Evolutionary conservation across 2,329 filamentous ascomycete species (phyloP).

Genomic region (Aureobasidium subglaciale): DNA sequence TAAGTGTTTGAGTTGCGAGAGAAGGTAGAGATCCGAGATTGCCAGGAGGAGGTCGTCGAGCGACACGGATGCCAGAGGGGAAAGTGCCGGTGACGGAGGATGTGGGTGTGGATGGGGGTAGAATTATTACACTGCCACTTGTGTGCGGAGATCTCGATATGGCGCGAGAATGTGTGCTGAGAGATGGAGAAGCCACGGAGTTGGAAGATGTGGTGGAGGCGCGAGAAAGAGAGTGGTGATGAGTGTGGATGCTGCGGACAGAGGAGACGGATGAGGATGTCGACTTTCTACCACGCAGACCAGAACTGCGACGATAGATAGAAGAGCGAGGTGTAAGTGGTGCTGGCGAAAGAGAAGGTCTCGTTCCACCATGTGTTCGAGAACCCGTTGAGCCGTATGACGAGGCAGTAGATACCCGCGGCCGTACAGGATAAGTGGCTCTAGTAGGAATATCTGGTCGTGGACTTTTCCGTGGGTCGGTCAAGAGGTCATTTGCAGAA

Average conservation of each 20-base stretch:
- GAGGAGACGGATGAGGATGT: conserved; percentile 94
- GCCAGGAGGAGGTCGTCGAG: conserved; percentile 26
- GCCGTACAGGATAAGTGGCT: conserved; percentile 34
- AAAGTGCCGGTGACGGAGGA: conserved; percentile 49
- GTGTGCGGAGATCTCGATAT: conserved; percentile 13
- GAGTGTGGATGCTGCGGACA: conserved; percentile 80
- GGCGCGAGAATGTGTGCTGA: conserved; percentile 8
- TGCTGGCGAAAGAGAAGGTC: conserved; percentile 77
- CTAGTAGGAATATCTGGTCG: conserved; percentile 33
- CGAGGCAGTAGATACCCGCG: conserved; percentile 37
- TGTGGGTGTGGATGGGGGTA: conserved; percentile 42
- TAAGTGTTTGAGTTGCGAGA: not conserved
- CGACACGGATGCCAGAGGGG: conserved; percentile 13
- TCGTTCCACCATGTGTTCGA: conserved; percentile 39
- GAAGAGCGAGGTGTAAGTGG: conserved; percentile 84
- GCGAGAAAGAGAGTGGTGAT: conserved; percentile 77
- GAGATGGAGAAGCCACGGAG: conserved; percentile 46
- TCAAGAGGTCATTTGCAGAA: not conserved
- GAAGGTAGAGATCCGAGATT: conserved; percentile 25
- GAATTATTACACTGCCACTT: conserved; percentile 20
- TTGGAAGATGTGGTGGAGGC: conserved; percentile 76
- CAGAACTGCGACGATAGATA: conserved; percentile 67
- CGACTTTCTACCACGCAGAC: conserved; percentile 84
- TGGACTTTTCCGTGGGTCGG: conserved; percentile 12
- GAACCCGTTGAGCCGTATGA: conserved; percentile 29